Conservation (phyloP, 1,284 basidiomycete species). For the Coniferiporia sulphurascens region DNA sequence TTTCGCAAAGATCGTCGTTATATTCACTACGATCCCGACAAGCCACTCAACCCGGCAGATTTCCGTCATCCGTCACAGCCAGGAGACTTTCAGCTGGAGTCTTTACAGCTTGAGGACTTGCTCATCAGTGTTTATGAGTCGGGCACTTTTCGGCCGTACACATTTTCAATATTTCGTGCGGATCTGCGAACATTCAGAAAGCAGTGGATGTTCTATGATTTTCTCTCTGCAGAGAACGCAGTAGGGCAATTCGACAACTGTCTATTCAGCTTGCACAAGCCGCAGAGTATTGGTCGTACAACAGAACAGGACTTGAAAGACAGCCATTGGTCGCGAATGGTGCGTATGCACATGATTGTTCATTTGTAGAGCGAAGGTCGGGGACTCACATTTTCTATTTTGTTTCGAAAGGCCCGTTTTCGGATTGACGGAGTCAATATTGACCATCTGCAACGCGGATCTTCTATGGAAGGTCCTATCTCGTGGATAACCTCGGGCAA, state of each 20-base stretch:
- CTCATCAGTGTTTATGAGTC: conserved; percentile 96
- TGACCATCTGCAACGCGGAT: conserved; percentile 89
- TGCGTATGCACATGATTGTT: conserved; percentile 31
- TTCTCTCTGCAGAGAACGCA: conserved; percentile 87
- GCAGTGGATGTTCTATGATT: conserved; percentile 95
- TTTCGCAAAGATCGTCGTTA: conserved; percentile 73
- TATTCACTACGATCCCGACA: conserved; percentile 81
- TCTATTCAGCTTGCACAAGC: conserved; percentile 93
- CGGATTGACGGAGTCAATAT: conserved; percentile 96
- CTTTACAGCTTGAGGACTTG: conserved; percentile 87
- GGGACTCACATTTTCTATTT: conserved; percentile 9
- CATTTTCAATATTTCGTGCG: conserved; percentile 94
- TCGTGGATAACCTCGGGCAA: conserved; percentile 98
- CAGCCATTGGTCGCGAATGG: conserved; percentile 86
- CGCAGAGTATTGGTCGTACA: conserved; percentile 92
- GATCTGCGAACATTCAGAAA: conserved; percentile 83
- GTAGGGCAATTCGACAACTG: conserved; percentile 99
- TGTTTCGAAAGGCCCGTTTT: conserved; percentile 70
- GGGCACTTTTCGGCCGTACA: conserved; percentile 87
- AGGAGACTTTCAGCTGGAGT: conserved; percentile 92
- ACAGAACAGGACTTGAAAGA: conserved; percentile 80
- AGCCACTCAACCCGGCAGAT: conserved; percentile 71
- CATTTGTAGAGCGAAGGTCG: background rate
- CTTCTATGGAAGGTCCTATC: conserved; percentile 82
- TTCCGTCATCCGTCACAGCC: conserved; percentile 72